Evolutionary conservation across 192 early-diverging fungal genomes (phyloP), one percentile per base, ranked within the genome.

Genomic region (Spizellomyces sp.): DNA sequence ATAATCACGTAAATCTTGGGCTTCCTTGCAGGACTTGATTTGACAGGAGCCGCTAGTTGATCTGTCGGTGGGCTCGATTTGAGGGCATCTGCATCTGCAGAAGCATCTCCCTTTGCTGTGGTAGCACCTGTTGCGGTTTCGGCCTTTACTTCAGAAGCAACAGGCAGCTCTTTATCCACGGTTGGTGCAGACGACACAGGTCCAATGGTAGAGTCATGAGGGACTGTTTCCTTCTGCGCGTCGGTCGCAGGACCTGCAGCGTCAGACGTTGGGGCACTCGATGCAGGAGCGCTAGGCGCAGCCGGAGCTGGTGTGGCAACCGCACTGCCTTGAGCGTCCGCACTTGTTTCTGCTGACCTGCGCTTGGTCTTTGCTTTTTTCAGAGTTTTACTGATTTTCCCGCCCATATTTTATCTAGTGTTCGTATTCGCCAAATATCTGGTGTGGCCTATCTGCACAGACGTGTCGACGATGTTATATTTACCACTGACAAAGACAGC

Each of bases 1-100:
- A 88, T 86, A 48, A 91, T 81, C 65, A 92, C 86, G 77, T 86
- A 87, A 55, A 92, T 81, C 55, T 75, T 75, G 19, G 86, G 70
- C 50, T 54, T 54, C 17, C 17, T 0, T 19, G 12, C 17, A 19
- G 14, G 14, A 54, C 14, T n/a, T 12, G 50, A 4, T 12, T 54
- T 54, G 0, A 4, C 50, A 54, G 12, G 14, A n/a, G 50, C 50
- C 17, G 50, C 50, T 19, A 19, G 1, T n/a, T 12, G 14, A 19
- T 19, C 50, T 54, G 50, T 54, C 17, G 50, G 50, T 19, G 12
- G 50, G 14, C 17, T 19, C 12, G 50, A 54, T 54, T 54, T 54
- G 50, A n/a, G 14, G 50, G 17, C 50, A 54, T 12, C 50, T 19
- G 50, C 50, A n/a, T 54, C 50, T n/a, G 50, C 17, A 54, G 1